Evolutionary conservation across 208 protist genomes (phyloP), one percentile per base, ranked within the genome.

Genomic region (Leishmania tropica): DNA sequence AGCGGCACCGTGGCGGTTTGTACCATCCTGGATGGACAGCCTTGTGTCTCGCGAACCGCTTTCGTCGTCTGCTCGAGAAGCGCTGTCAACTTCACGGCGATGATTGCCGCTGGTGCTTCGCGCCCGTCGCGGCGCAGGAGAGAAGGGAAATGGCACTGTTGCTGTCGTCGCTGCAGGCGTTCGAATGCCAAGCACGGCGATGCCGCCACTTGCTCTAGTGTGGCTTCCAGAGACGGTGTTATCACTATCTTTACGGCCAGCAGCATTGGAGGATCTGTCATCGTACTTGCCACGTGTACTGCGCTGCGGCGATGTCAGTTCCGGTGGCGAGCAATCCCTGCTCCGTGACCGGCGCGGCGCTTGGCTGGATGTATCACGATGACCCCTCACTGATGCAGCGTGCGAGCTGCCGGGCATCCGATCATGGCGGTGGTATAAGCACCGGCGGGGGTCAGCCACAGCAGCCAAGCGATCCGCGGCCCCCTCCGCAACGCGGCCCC

Each of bases 101-200:
- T 31, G 24, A 8, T n/a, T 51, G 68, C 48, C 72, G 48, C n/a
- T 60, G 8, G 17, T 76, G 75, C 51, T 47, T 19, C 31, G 76
- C 21, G 45, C 64, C 24, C 53, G 81, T 35, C 75, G 67, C 47
- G 65, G 75, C 11, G 60, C 70, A 0, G 76, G 11, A 24, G 70
- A 48, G 31, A 78, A 84, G 15, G 81, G 81, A 76, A 81, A 78
- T 0, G 76, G 71, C 19, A 37, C 1, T 60, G 28, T n/a, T 60
- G 64, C 19, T 17, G 48, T n/a, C 15, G 48, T 45, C 3, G 24
- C 68, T 73, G 42, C 40, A 73, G 42, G 11, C 40, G 37, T 2
- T 24, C 3, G 42, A 48, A 19, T 53, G 68, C 37, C 28, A 2
- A 35, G 42, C 40, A 31, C 21, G 24, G 31, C 21, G 7, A 73